Conservation (phyloP, 306 rosid genomes). For the Dryas alaskensis region DNA sequence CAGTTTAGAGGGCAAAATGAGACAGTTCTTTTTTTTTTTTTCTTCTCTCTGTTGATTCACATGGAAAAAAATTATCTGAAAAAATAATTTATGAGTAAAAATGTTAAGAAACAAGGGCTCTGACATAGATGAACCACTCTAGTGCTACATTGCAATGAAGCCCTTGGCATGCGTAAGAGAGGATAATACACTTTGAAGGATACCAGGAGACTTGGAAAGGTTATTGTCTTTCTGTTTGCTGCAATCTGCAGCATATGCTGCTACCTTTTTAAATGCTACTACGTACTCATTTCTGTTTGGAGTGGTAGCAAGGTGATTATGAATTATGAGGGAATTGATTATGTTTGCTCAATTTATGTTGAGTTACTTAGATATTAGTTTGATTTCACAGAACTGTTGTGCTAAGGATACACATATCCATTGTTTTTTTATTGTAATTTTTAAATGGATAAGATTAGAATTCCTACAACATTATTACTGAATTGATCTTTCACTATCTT, state of each 20-base stretch:
- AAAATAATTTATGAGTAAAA: too few species aligned
- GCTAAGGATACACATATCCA: not conserved
- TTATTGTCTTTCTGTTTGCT: too few species aligned
- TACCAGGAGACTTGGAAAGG: not conserved
- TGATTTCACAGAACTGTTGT: not conserved
- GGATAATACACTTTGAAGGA: not conserved
- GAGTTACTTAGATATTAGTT: not conserved
- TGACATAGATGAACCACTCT: not conserved
- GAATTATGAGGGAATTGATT: not conserved
- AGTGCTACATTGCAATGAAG: not conserved
- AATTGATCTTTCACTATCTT: slow-evolving; percentile 2
- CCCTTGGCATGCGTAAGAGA: not conserved
- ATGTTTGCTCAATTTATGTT: not conserved
- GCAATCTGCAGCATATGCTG: not conserved
- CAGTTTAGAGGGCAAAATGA: too few species aligned
- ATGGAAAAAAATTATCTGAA: too few species aligned
- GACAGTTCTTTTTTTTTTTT: too few species aligned
- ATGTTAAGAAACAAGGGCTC: too few species aligned
- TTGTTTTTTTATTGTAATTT: too few species aligned
- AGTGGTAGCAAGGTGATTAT: not conserved
- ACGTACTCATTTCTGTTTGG: not conserved
- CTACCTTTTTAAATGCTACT: not conserved
- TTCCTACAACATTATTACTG: not conserved
- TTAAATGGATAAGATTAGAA: not conserved
- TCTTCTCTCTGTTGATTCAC: too few species aligned